These are phyloP conservation scores for Suhomyces coccinellae DNA, from an alignment of 1,139 yeast species.

Conservation along the genomic window DNA sequence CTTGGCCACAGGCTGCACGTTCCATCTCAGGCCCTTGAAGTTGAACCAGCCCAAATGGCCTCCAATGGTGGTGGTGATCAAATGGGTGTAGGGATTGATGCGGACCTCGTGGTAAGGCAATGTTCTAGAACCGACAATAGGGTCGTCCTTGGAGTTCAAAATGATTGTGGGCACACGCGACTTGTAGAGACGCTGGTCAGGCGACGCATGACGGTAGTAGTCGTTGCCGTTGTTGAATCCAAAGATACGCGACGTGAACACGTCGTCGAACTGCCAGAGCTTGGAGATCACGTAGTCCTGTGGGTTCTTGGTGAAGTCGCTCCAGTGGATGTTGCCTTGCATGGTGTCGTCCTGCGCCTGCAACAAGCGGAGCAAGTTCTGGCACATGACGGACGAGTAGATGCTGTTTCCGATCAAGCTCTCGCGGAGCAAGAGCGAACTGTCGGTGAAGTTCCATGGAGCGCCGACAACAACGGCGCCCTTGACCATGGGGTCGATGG, in stretches of 20 bases:
- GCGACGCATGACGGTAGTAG: slow-evolving; percentile 71
- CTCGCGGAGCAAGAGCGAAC: slow-evolving; percentile 44
- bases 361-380: slow-evolving; percentile 46
- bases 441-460: slow-evolving; percentile 80
- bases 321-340: slow-evolving; percentile 26
- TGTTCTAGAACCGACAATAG: slow-evolving; percentile 52
- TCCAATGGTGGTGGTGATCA: slow-evolving; percentile 73
- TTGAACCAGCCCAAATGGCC: slow-evolving; percentile 78
- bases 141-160: slow-evolving; percentile 56
- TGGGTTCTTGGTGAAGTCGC: slow-evolving; percentile 35
- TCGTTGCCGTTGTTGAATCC: slow-evolving; percentile 72
- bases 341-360: slow-evolving; percentile 43
- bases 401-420: slow-evolving; percentile 46
- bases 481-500: slow-evolving; percentile 36
- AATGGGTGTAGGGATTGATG: slow-evolving; percentile 66
- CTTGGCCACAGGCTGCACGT: slow-evolving; percentile 38
- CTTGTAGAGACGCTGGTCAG: slow-evolving; percentile 52
- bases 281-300: slow-evolving; percentile 31
- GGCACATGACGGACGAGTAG: slow-evolving; percentile 56
- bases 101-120: slow-evolving; percentile 62
- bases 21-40: slow-evolving; percentile 55
- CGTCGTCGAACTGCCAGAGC: slow-evolving; percentile 63
- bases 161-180: slow-evolving; percentile 55
- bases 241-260: slow-evolving; percentile 69
- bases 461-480: slow-evolving; percentile 58